A percentile compares a stretch with the other conserved stretches of the same genome.
These are phyloP conservation scores for Boletus bicolor DNA, from an alignment of 768 basidiomycete genomes.

Conservation along the genomic window DNA sequence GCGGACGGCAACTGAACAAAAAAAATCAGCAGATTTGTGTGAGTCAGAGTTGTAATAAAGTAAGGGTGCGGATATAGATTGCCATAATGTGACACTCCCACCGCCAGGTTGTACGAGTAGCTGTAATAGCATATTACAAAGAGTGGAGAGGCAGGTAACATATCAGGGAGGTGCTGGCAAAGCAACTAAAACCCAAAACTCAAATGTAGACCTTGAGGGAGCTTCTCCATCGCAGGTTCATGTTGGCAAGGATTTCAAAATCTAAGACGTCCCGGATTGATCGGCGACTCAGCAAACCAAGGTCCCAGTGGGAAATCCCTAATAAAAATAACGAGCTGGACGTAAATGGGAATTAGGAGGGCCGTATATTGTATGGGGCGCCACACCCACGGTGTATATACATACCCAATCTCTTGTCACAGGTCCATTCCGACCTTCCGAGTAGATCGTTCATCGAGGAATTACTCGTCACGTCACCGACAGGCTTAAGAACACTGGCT, in stretches of 20 bases:
- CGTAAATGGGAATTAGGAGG: not conserved
- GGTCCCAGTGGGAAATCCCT: not conserved
- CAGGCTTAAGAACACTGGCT: not conserved
- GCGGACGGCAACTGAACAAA: not conserved
- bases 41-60: not conserved
- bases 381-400: not conserved
- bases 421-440: not conserved
- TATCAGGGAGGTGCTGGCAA: not conserved
- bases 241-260: not conserved
- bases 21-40: not conserved
- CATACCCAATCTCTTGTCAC: too few species aligned
- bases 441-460: not conserved
- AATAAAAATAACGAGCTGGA: not conserved
- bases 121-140: not conserved
- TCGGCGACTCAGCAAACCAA: not conserved
- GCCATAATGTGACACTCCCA: too few species aligned
- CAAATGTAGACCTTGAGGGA: not conserved
- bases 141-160: not conserved
- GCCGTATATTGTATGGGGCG: not conserved
- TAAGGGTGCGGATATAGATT: not conserved
- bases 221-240: not conserved
- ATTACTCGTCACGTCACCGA: not conserved
- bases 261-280: too few species aligned
- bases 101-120: too few species aligned
- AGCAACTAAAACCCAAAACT: too few species aligned